phyloP scores from a whole-genome alignment of 1,284 basidiomycete genomes.

The Schizophyllum amplum region DNA sequence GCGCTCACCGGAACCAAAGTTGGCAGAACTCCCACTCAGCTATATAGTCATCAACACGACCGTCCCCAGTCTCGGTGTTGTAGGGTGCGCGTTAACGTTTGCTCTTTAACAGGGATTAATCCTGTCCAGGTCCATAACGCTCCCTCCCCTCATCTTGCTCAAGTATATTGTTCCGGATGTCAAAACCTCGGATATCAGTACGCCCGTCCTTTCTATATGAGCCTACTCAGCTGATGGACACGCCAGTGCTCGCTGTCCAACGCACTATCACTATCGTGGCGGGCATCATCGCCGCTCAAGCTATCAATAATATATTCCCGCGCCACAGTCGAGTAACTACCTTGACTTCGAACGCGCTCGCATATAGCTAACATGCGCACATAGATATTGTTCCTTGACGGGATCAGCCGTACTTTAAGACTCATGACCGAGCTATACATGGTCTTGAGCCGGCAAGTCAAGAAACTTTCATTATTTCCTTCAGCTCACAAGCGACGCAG shows the following conservation, averaged over 20 bases:
- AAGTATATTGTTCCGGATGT: constrained; percentile 26
- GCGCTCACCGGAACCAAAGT: constrained; percentile 16
- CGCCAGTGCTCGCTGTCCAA: constrained; percentile 31
- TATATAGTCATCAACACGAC: constrained; percentile 36
- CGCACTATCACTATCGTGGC: constrained; percentile 34
- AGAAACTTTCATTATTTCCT: constrained; percentile 1
- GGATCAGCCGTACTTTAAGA: constrained; percentile 31
- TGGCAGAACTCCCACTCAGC: constrained; percentile 37
- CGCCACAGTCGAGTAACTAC: constrained; percentile 35
- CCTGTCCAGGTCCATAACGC: constrained; percentile 30
- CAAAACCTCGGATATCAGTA: constrained; percentile 24
- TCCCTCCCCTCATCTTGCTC: constrained; percentile 37
- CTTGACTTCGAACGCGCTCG: neutral
- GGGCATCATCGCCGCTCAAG: constrained; percentile 38
- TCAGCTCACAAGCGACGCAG: constrained; percentile 16
- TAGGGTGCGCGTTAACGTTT: constrained; percentile 28
- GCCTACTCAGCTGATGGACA: neutral
- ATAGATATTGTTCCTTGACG: constrained; percentile 38
- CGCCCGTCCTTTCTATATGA: constrained; percentile 8
- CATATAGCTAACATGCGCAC: neutral
- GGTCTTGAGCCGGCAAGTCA: constrained; percentile 35
- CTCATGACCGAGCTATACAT: constrained; percentile 37
- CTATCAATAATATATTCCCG: constrained; percentile 41
- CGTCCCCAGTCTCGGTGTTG: constrained; percentile 35
- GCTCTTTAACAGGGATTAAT: neutral